These are phyloP conservation scores for sorghum (Sorghum bicolor) DNA, from an alignment of 176 grass and related monocot genomes.

Conservation along the genomic window Sorghum_bicolor_NCBIv3 NC_012871.2:68813001-68813500, in stretches of 20 bases:
- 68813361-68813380: neutral
- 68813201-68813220: neutral
- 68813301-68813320: neutral
- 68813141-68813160: slow-evolving; percentile 66
- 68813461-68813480: slow-evolving; percentile 57
- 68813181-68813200: slow-evolving; percentile 52
- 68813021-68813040: neutral
- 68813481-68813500: slow-evolving; percentile 32
- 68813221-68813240: neutral
- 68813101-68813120: neutral
- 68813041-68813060: neutral
- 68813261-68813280: neutral
- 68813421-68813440: neutral
- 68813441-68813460: neutral
- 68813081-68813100: neutral
- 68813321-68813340: neutral
- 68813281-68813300: neutral
- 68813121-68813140: neutral
- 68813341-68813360: neutral
- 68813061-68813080: neutral
- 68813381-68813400: neutral
- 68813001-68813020: neutral
- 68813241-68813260: neutral
- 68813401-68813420: neutral
- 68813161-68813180: slow-evolving; percentile 79